A percentile compares a stretch with the other conserved stretches of the same genome.
These are phyloP conservation scores for Cordyceps militaris DNA, from an alignment of 2,329 filamentous ascomycete species.

Conservation along the genomic window DNA sequence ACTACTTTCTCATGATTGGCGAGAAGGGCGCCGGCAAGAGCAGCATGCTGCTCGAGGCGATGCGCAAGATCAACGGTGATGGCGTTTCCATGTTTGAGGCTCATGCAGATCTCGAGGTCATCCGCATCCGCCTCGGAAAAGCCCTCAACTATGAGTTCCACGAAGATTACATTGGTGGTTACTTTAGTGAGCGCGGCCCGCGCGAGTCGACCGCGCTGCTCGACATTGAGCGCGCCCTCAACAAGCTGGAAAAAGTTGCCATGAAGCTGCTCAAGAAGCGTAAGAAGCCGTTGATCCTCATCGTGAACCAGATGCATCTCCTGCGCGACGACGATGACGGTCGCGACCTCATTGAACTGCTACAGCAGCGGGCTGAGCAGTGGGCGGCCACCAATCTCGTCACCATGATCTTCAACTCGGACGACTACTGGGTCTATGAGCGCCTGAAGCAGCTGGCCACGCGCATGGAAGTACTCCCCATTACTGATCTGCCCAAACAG, in stretches of 20 bases:
- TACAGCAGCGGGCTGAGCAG: conserved; percentile 91
- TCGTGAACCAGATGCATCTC: conserved; percentile 90
- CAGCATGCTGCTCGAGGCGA: conserved; percentile 90
- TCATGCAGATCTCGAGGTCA: conserved; percentile 90
- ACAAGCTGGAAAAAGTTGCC: conserved; percentile 96
- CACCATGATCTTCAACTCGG: conserved; percentile 89
- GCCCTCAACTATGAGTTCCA: conserved; percentile 94
- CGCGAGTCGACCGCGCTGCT: conserved; percentile 86
- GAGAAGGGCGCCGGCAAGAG: conserved; percentile 97
- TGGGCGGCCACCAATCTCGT: conserved; percentile 91
- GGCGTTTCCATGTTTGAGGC: conserved; percentile 94
- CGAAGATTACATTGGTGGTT: conserved; percentile 93
- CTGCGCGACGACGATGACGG: conserved; percentile 88
- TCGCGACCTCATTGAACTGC: conserved; percentile 84
- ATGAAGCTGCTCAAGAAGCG: conserved; percentile 57
- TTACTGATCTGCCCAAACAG: conserved; percentile 72
- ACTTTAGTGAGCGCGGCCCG: conserved; percentile 91
- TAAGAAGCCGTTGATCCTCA: conserved; percentile 72
- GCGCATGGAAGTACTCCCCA: conserved; percentile 86
- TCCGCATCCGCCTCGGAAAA: conserved; percentile 86
- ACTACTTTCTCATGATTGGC: conserved; percentile 86
- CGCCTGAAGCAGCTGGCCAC: conserved; percentile 86
- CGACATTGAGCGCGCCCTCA: conserved; percentile 93
- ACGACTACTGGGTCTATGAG: conserved; percentile 99
- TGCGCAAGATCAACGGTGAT: conserved; percentile 85